Percentiles rank a stretch among this genome's conserved stretches.
Conservation (phyloP, 1,284 basidiomycete species). For the Sparassis latifolia region DNA sequence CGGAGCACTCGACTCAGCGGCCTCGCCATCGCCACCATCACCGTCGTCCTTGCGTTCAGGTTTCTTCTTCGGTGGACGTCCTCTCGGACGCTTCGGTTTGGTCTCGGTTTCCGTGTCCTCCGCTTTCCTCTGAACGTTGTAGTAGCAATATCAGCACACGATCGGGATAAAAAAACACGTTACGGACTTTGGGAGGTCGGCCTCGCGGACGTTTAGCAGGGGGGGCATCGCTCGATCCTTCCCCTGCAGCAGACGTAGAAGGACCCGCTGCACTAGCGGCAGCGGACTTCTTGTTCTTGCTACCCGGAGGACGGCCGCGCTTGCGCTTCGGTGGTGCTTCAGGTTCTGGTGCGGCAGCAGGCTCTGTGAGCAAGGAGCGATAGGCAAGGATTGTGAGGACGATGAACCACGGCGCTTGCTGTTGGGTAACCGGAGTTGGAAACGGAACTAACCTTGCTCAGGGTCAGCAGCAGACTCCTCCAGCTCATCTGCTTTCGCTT, state of each 20-base stretch:
- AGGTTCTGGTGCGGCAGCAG: conserved; percentile 5
- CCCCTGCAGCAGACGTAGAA: conserved; percentile 26
- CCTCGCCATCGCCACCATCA: conserved; percentile 23
- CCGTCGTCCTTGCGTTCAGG: conserved; percentile 32
- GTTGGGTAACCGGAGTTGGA: conserved; percentile 18
- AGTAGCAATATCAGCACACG: not conserved
- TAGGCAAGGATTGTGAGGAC: conserved; percentile 13
- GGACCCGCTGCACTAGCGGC: conserved; percentile 32
- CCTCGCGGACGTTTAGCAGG: conserved; percentile 57
- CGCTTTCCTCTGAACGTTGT: conserved; percentile 42
- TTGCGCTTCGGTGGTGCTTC: conserved; percentile 49
- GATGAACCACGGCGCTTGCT: conserved; percentile 22
- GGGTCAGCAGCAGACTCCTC: conserved; percentile 32
- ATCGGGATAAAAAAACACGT: not conserved
- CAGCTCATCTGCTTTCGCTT: conserved; percentile 36
- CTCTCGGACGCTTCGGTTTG: conserved; percentile 57
- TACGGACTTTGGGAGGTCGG: conserved; percentile 66
- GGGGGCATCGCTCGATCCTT: conserved; percentile 23
- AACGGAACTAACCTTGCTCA: conserved; percentile 29
- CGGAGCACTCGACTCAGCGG: conserved; percentile 20
- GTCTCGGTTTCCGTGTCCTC: conserved; percentile 42
- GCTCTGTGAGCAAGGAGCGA: conserved; percentile 11
- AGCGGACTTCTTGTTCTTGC: conserved; percentile 68
- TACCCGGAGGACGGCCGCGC: conserved; percentile 74
- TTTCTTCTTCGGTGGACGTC: conserved; percentile 68